Base-by-base conservation (phyloP, 2,329 filamentous ascomycete genomes). In the Knufia petricola region DNA sequence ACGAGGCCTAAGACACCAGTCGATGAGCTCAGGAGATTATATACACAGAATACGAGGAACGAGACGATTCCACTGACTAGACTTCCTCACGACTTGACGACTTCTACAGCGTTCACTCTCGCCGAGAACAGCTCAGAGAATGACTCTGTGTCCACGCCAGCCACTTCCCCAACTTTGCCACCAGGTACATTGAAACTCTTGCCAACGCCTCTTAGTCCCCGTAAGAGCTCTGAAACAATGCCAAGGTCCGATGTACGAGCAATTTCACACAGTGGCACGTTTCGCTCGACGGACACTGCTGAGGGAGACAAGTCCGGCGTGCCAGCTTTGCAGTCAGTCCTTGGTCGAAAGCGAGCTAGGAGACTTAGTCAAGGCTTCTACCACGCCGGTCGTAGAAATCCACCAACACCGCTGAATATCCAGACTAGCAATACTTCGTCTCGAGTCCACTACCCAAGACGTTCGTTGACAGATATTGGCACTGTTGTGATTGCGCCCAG, bases 1-100 rank as follows among this genome's bases (percentile, higher is more conserved):
- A 51, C 51, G 36, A 46, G 49, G 44, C 51, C 51, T 23, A 52
- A 53, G 28, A 53, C 53, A 20, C 51, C 55, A 17, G 46, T 52
- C 15, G 40, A 50, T 13, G 53, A 55, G 30, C 43, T 57, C 17
- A n/a, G 53, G 20, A 47, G 50, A 32, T 32, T 38, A 21, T 50
- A 50, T 32, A 37, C 49, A 30, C 37, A 39, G 4, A 30, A 38
- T 34, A 12, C 23, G 36, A 45, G 21, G 38, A 51, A 10, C 26
- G 31, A 26, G 26, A 21, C 41, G 7, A 32, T 44, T 28, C 41
- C 28, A 19, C n/a, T 31, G 24, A 13, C 19, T n/a, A 15, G 10
- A 20, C 26, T 44, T 8, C 26, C 41, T 31, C 41, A 44, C 12
- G 46, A 48, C 21, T 53, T 51, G n/a, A 48, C 53, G 12, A 34